Conservation (phyloP, 768 basidiomycete species). For the Boletus rufocinnamomeus region DNA sequence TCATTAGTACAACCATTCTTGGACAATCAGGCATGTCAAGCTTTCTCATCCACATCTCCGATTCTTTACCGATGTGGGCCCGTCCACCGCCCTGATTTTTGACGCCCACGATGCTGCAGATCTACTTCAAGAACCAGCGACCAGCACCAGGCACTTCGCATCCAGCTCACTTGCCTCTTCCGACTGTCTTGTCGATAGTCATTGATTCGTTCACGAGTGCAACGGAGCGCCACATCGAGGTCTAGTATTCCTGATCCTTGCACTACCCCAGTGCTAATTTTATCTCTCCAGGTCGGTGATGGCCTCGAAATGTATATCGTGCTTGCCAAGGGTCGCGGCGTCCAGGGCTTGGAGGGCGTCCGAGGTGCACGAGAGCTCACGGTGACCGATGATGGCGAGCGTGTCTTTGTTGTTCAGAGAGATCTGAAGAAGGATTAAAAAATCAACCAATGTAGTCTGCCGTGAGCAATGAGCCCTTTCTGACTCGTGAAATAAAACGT, state of each 20-base stretch:
- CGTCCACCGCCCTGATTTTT: constrained; percentile 29
- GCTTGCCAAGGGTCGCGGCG: constrained; percentile 64
- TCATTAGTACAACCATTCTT: constrained; percentile 95
- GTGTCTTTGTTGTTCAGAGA: constrained; percentile 72
- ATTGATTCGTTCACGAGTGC: constrained; percentile 97
- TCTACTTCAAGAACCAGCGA: constrained; percentile 96
- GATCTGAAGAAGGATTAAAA: constrained; percentile 82
- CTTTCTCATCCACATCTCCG: constrained; percentile 37
- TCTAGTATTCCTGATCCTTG: constrained; percentile 35
- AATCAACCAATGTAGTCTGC: neutral
- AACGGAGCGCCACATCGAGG: constrained; percentile 98
- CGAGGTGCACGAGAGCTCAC: constrained; percentile 66
- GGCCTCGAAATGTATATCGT: constrained; percentile 92
- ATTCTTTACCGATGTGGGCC: constrained; percentile 51
- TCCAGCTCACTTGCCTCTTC: constrained; percentile 79
- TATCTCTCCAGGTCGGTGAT: constrained; percentile 75
- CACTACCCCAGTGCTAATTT: constrained; percentile 3
- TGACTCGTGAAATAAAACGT: neutral
- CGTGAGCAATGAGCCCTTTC: neutral
- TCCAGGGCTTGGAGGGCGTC: constrained; percentile 58
- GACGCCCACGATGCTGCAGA: constrained; percentile 48
- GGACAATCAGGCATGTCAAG: constrained; percentile 86
- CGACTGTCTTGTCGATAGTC: constrained; percentile 80
- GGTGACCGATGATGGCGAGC: constrained; percentile 61
- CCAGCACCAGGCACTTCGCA: constrained; percentile 71